Base-by-base conservation (phyloP, 1,284 basidiomycete species). In the Malassezia furfur region DNA sequence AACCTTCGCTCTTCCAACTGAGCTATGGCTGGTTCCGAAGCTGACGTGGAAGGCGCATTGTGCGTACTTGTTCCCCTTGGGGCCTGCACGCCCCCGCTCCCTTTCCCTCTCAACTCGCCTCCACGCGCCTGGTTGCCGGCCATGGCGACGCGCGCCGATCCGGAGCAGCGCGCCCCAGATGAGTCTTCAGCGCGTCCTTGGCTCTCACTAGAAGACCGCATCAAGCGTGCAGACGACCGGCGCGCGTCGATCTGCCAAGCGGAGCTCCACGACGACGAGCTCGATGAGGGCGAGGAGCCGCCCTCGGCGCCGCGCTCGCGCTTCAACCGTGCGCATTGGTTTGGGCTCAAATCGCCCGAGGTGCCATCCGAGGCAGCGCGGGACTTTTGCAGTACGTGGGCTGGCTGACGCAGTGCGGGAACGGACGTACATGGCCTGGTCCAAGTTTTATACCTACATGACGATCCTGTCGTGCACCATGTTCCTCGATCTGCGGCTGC, bases 1-100 rank as follows among this genome's bases (percentile, higher is more conserved):
- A 57, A 57, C 55, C 55, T 57, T 57, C 55, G 55, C 55, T 57
- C 55, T 57, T 52, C 55, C 55, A 57, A 41, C 55, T 57, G 55
- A 57, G 55, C 55, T 57, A 57, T 57, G 50, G 55, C 55, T 57
- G 55, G 55, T 38, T 52, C n/a, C 25, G 32, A 28, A 28, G 25
- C 25, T 28, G 25, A 28, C 25, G 25, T 28, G 25, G 25, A 4
- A 7, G 25, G 25, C 7, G 25, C 25, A 4, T 28, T 28, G 3
- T 28, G 25, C 25, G 25, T 34, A 11, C 32, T 46, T 25, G 31
- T 34, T 34, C 25, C 25, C 7, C 7, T 28, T 3, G 4, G 25
- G 25, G 3, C 25, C 25, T 28, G 7, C 25, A 28, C 4, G 25
- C 25, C n/a, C n/a, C n/a, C n/a, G n/a, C n/a, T n/a, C n/a, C n/a